Conservation (phyloP, 2,329 filamentous ascomycete genomes). For the Cordyceps javanica region DNA sequence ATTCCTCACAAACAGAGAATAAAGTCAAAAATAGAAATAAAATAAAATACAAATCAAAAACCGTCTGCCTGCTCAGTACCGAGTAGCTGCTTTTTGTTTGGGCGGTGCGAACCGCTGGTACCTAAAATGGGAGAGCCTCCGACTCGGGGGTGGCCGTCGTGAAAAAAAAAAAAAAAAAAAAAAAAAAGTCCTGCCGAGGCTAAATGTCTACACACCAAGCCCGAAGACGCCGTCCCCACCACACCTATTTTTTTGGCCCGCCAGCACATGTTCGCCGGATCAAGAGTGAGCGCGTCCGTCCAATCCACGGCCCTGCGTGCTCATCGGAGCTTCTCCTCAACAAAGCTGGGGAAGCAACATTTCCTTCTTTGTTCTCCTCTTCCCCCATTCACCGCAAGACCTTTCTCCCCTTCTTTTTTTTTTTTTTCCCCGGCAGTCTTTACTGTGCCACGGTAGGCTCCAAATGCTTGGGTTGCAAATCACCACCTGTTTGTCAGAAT, state of each 20-base stretch:
- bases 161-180: too few species aligned
- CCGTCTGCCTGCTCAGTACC: too few species aligned
- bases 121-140: too few species aligned
- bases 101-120: too few species aligned
- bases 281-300: slow-evolving; percentile 3
- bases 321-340: slow-evolving; percentile 9
- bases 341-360: slow-evolving; percentile 6
- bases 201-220: background rate
- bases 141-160: too few species aligned
- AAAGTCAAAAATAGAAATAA: too few species aligned
- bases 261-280: slow-evolving; percentile 13
- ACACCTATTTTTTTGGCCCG: background rate
- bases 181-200: too few species aligned
- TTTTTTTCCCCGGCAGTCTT: background rate
- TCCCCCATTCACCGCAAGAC: background rate
- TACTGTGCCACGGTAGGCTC: background rate
- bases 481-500: background rate
- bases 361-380: background rate
- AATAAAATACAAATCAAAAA: too few species aligned
- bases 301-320: background rate
- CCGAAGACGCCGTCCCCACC: slow-evolving; percentile 14
- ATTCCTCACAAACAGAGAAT: too few species aligned
- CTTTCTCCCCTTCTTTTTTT: too few species aligned
- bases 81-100: too few species aligned
- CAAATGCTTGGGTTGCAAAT: slow-evolving; percentile 6